Evolutionary conservation across 78 protist genomes (phyloP).

Genomic region (Neovahlkampfia damariscottae): DNA sequence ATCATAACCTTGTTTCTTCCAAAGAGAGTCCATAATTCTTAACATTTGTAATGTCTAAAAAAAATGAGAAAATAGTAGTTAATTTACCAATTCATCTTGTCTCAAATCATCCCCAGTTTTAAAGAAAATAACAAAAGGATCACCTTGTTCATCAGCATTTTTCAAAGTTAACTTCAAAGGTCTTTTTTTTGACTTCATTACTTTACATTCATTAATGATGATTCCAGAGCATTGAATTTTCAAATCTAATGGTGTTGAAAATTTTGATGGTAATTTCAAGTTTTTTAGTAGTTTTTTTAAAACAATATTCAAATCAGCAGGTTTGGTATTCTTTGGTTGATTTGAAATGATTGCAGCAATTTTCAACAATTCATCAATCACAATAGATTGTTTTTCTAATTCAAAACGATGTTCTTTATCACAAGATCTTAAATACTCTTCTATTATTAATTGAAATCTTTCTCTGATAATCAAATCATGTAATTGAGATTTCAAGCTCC

Average conservation of each 20-base stretch:
- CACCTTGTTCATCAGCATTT: slow-evolving; percentile 42
- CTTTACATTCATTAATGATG: slow-evolving; percentile 52
- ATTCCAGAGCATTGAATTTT: slow-evolving; percentile 4
- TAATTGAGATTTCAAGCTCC: slow-evolving; percentile 56
- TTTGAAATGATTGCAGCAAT: neutral
- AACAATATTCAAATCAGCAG: neutral
- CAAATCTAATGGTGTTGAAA: slow-evolving; percentile 23
- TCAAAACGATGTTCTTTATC: neutral
- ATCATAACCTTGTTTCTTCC: slow-evolving; percentile 65
- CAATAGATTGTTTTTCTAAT: neutral
- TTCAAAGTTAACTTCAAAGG: slow-evolving; percentile 81
- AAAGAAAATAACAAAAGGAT: slow-evolving; percentile 48
- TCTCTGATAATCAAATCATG: neutral
- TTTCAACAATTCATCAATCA: neutral
- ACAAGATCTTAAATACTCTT: slow-evolving; percentile 12
- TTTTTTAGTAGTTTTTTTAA: neutral
- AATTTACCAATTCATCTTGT: slow-evolving; percentile 87
- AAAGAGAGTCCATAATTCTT: slow-evolving; percentile 62
- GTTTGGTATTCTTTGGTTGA: neutral
- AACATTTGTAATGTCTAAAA: slow-evolving; percentile 81
- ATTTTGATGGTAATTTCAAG: neutral
- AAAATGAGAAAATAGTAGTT: too few species aligned
- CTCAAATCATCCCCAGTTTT: slow-evolving; percentile 89
- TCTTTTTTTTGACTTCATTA: slow-evolving; percentile 74
- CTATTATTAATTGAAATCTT: slow-evolving; percentile 10